These are phyloP conservation scores for Torulaspora maleeae DNA, from an alignment of 805 yeast genomes.

Conservation along the genomic window DNA sequence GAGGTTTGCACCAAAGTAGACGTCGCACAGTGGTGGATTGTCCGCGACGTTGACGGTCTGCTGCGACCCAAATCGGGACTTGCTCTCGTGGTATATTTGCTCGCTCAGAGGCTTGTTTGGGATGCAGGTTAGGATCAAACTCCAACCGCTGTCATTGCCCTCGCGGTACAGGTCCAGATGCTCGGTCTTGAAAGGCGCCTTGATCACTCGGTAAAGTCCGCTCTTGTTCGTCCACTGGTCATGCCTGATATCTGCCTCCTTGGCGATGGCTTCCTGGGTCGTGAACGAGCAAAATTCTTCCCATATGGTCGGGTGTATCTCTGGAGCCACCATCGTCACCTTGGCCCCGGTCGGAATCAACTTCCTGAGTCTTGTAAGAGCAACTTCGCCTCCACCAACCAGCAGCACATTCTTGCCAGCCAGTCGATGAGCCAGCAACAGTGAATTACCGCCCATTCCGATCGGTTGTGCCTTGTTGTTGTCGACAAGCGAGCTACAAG, in stretches of 20 bases:
- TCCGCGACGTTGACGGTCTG: slow-evolving; percentile 37
- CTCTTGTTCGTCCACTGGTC: slow-evolving; percentile 14
- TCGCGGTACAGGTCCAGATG: slow-evolving; percentile 19
- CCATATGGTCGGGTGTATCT: slow-evolving; percentile 17
- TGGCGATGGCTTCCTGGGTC: neutral
- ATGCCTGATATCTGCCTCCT: slow-evolving; percentile 6
- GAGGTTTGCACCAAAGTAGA: slow-evolving; percentile 35
- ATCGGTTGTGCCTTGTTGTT: neutral
- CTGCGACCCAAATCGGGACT: slow-evolving; percentile 23
- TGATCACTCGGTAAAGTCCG: slow-evolving; percentile 19
- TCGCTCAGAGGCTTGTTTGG: slow-evolving; percentile 25
- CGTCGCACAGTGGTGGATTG: slow-evolving; percentile 34
- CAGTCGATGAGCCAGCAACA: slow-evolving; percentile 32
- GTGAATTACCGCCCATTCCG: slow-evolving; percentile 18
- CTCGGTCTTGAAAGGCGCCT: slow-evolving; percentile 13
- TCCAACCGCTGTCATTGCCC: slow-evolving; percentile 22
- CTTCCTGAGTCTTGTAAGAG: slow-evolving; percentile 31
- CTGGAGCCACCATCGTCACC: slow-evolving; percentile 30
- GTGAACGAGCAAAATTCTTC: slow-evolving; percentile 9
- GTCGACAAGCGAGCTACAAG: neutral
- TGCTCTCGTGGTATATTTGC: slow-evolving; percentile 23
- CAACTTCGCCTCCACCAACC: slow-evolving; percentile 37
- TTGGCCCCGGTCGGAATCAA: slow-evolving; percentile 33
- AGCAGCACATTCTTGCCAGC: slow-evolving; percentile 25
- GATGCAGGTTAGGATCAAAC: slow-evolving; percentile 30